Percentiles rank a stretch among this genome's conserved stretches.
Conservation (phyloP, 2,329 filamentous ascomycete genomes). For the Exophiala sp. region DNA sequence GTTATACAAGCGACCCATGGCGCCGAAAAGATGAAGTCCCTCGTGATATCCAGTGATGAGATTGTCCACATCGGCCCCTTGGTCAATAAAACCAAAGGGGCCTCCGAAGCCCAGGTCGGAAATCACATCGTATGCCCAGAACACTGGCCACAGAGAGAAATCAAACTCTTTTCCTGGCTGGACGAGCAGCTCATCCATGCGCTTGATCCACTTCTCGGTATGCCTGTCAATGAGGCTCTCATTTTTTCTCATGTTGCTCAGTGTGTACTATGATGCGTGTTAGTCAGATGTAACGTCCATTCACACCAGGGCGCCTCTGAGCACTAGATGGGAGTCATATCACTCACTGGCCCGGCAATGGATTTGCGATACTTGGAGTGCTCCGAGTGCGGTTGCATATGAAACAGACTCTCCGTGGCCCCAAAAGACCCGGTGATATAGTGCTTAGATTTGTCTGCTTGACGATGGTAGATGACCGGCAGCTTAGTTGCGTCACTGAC, state of each 20-base stretch:
- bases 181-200: conserved; percentile 45
- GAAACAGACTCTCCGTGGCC: conserved; percentile 51
- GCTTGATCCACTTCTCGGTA: conserved; percentile 47
- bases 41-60: conserved; percentile 53
- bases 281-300: too few relatives aligned
- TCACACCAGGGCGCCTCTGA: too few relatives aligned
- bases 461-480: conserved; percentile 51
- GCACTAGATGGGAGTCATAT: not conserved
- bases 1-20: conserved; percentile 49
- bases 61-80: conserved; percentile 48
- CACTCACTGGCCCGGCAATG: conserved; percentile 37
- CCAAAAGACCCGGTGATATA: conserved; percentile 56
- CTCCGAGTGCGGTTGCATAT: conserved; percentile 49
- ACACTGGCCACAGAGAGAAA: conserved; percentile 51
- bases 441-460: conserved; percentile 53
- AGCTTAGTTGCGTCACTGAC: conserved; percentile 51
- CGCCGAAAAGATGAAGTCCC: conserved; percentile 47
- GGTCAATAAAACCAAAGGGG: conserved; percentile 52
- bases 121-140: conserved; percentile 51
- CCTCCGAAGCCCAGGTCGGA: conserved; percentile 52
- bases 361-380: conserved; percentile 52
- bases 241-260: conserved; percentile 54
- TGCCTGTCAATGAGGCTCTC: conserved; percentile 51
- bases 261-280: conserved; percentile 40
- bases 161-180: conserved; percentile 45